A percentile compares a stretch with the other conserved stretches of the same genome.
Evolutionary conservation across 331 rosid genomes (phyloP).

Genomic region (Saraca asoca): DNA sequence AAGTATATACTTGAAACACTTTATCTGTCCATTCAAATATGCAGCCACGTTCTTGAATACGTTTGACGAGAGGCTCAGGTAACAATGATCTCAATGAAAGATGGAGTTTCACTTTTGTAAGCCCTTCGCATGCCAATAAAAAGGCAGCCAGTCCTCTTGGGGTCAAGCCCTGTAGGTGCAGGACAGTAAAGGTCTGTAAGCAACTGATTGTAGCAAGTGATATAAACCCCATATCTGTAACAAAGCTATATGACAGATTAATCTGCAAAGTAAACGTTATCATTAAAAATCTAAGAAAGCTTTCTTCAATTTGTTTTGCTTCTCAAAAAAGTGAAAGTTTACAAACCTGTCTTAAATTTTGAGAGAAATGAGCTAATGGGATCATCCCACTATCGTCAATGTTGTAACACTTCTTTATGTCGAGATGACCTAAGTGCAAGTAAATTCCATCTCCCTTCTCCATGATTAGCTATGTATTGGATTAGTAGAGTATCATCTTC

Average conservation of each 20-base stretch:
- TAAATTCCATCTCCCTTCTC: too few relatives aligned
- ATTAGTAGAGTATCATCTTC: too few relatives aligned
- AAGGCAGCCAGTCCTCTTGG: conserved; percentile 77
- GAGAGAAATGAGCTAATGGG: conserved; percentile 72
- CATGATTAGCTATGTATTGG: too few relatives aligned
- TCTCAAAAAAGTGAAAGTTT: background rate
- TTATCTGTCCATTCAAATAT: conserved; percentile 87
- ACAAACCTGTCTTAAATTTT: conserved; percentile 80
- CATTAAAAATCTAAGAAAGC: conserved; percentile 18
- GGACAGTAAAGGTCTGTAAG: conserved; percentile 73
- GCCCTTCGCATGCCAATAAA: conserved; percentile 73
- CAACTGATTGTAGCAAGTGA: conserved; percentile 85
- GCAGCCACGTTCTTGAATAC: conserved; percentile 84
- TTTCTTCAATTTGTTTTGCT: conserved; percentile 13
- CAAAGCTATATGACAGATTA: conserved; percentile 79
- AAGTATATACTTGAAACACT: conserved; percentile 65
- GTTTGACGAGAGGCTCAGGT: conserved; percentile 62
- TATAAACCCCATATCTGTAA: conserved; percentile 79
- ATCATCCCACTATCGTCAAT: conserved; percentile 84
- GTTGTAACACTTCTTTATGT: conserved; percentile 76
- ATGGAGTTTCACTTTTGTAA: conserved; percentile 92
- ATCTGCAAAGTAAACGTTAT: conserved; percentile 57
- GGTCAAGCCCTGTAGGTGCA: conserved; percentile 73
- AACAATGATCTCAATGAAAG: conserved; percentile 54
- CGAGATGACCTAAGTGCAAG: conserved; percentile 70